Percentiles rank a stretch among this genome's conserved stretches.
phyloP scores from a whole-genome alignment of 352 stramenopile species.

The Blastocystis sp. region DNA sequence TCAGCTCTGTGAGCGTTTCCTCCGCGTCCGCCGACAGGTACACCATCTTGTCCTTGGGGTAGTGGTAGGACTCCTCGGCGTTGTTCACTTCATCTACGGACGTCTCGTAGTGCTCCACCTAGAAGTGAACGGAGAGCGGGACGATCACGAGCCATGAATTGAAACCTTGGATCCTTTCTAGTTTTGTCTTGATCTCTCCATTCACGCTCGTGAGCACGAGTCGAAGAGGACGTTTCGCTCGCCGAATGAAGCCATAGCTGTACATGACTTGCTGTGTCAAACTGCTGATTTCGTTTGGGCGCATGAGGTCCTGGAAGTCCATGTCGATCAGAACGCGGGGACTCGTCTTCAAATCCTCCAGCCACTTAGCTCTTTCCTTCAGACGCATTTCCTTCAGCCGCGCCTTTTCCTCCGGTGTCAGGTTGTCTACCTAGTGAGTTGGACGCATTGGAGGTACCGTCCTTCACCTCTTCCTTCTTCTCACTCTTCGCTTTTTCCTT shows the following conservation, averaged over 20 bases:
- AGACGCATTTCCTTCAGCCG: conserved; percentile 60
- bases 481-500: conserved; percentile 78
- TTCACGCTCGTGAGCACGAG: conserved; percentile 76
- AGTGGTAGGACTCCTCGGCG: background rate
- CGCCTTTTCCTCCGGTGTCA: conserved; percentile 18
- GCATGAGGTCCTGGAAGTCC: conserved; percentile 90
- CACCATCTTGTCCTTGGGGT: conserved; percentile 81
- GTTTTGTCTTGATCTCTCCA: conserved; percentile 82
- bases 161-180: conserved; percentile 89
- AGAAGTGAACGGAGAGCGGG: background rate
- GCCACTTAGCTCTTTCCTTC: conserved; percentile 75
- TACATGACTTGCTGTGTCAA: conserved; percentile 91
- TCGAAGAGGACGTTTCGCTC: conserved; percentile 76
- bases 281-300: conserved; percentile 88
- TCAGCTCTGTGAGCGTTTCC: conserved; percentile 86
- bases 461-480: conserved; percentile 76
- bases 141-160: conserved; percentile 58
- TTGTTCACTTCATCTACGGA: conserved; percentile 80
- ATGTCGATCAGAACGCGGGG: conserved; percentile 89
- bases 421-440: conserved; percentile 82
- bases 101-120: conserved; percentile 79
- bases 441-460: conserved; percentile 80
- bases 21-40: conserved; percentile 92
- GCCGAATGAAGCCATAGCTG: conserved; percentile 79
- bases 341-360: conserved; percentile 84